Conservation (phyloP, 2,329 filamentous ascomycete species). For the Diaporthe ilicicola region DNA sequence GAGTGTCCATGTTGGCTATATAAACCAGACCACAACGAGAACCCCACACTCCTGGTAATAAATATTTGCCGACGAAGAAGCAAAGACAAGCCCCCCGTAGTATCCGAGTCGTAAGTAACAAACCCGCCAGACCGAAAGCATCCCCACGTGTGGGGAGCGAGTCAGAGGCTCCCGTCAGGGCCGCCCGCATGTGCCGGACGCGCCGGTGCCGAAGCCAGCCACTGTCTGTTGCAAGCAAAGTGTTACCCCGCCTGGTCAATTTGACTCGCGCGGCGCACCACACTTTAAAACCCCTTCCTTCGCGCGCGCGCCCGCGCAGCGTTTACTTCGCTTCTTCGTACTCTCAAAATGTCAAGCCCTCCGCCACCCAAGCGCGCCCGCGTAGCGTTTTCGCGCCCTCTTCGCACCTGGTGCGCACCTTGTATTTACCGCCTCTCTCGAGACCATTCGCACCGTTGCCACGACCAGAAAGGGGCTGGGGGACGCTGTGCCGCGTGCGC, state of each 20-base stretch:
- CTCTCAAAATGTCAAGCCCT: too few relatives aligned
- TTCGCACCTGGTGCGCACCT: too few relatives aligned
- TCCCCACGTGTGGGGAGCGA: conserved; percentile 19
- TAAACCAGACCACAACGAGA: neutral
- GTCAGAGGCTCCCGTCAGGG: neutral
- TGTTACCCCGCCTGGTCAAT: too few relatives aligned
- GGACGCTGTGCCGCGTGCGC: neutral
- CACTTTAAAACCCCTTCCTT: too few relatives aligned
- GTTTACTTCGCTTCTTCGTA: too few relatives aligned
- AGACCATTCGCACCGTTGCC: neutral
- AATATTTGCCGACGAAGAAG: neutral
- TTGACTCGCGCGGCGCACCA: too few relatives aligned
- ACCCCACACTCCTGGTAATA: neutral
- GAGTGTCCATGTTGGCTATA: conserved; percentile 5
- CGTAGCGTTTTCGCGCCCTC: too few relatives aligned
- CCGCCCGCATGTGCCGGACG: conserved; percentile 19
- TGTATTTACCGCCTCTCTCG: too few relatives aligned
- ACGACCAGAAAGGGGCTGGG: neutral
- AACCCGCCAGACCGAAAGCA: neutral
- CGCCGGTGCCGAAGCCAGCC: conserved; percentile 19
- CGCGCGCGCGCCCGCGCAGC: too few relatives aligned
- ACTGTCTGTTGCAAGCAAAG: too few relatives aligned
- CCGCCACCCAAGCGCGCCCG: too few relatives aligned
- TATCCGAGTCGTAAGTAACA: neutral
- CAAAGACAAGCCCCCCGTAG: neutral